Base-by-base conservation (phyloP, 2,329 filamentous ascomycete genomes). In the Alternaria triticina region DNA sequence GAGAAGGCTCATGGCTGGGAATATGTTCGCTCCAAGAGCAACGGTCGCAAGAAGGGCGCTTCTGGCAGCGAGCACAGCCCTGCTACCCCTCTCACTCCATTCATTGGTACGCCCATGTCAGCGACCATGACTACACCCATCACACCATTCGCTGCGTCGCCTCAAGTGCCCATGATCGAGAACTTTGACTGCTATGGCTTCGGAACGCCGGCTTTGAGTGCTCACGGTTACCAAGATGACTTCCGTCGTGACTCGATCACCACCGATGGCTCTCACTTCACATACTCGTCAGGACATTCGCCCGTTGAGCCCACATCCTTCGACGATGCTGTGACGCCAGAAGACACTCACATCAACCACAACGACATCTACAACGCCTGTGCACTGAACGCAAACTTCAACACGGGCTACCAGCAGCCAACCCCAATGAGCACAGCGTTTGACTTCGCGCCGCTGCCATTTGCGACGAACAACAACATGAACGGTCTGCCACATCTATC, bases 11-110 rank as follows among this genome's bases (percentile, higher is more conserved):
- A 98, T 75, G 90, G 90, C 62, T 97, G 93, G 91, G 86, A 86
- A n/a, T 97, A 97, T 72, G 87, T 94, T 59, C 91, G 95, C 68
- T 95, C 93, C 63, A 97, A 97, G 87, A 94, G 91, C 80, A 97
- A 96, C 76, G 91, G 92, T 57, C 73, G 75, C 40, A 80, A 79
- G 70, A 80, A 79, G 74, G 65, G 70, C 28, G 63, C 72, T 22
- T 64, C 72, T 15, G 57, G 62, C 46, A 69, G 69, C 40, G 74
- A 70, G 28, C 73, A 70, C 23, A 77, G 72, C 64, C 72, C 72
- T 17, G 57, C 68, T 12, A 74, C 73, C 33, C 77, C 78, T 20
- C 71, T 77, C 17, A 80, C 79, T 56, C 79, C 79, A 7, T 79
- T 79, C 61, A 65, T 78, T 15, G 68, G 68, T 25, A 81, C 79